Conservation (phyloP, 129 eudicot species). For the Rutidosis leptorrhynchoides region DNA sequence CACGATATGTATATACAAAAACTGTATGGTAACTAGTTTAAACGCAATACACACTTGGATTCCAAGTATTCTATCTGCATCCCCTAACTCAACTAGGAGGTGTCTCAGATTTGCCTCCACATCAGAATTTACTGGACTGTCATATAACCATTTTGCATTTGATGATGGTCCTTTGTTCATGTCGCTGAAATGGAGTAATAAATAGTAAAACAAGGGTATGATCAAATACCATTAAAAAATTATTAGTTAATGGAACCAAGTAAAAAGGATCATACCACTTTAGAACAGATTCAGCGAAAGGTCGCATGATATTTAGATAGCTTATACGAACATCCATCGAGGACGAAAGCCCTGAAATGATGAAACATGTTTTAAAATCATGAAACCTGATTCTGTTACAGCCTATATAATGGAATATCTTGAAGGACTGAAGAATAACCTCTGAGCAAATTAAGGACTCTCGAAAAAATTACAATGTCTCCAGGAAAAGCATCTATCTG, state of each 20-base stretch:
- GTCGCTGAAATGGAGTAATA: slow-evolving; percentile 48
- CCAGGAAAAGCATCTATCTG: slow-evolving; percentile 99
- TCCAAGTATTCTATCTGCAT: slow-evolving; percentile 87
- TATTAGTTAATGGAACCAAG: neutral
- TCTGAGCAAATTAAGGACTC: slow-evolving; percentile 95
- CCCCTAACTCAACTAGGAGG: slow-evolving; percentile 71
- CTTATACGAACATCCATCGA: slow-evolving; percentile 73
- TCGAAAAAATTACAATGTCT: slow-evolving; percentile 82
- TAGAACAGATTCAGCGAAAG: slow-evolving; percentile 93
- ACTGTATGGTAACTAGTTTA: neutral
- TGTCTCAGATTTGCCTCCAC: slow-evolving; percentile 79
- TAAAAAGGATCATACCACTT: slow-evolving; percentile 46
- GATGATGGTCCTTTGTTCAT: slow-evolving; percentile 58
- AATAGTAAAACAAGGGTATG: slow-evolving; percentile 14
- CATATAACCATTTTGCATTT: slow-evolving; percentile 66
- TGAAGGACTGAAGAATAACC: slow-evolving; percentile 42
- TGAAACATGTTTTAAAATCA: slow-evolving; percentile 10
- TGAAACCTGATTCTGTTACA: neutral
- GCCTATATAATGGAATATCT: neutral
- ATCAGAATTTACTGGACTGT: slow-evolving; percentile 67
- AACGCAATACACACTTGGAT: slow-evolving; percentile 60
- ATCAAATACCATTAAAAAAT: neutral
- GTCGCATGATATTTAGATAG: slow-evolving; percentile 88
- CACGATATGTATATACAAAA: neutral
- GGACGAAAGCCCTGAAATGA: slow-evolving; percentile 83